Evolutionary conservation across 306 rosid genomes (phyloP).

Genomic region (Mucuna pruriens): DNA sequence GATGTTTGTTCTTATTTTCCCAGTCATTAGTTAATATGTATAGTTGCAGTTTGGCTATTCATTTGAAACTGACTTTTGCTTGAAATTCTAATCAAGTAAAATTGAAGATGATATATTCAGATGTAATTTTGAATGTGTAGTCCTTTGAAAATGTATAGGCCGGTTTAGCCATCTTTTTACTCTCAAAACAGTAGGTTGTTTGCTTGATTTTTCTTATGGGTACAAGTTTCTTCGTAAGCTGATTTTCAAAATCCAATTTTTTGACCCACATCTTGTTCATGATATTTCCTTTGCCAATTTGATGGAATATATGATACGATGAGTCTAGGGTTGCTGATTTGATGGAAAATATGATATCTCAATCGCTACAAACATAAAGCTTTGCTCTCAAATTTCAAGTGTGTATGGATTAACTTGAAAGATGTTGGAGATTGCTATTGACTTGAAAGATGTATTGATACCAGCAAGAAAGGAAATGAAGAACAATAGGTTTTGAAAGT

Average conservation of each 20-base stretch:
- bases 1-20: conserved; percentile 7
- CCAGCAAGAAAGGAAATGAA: too few species aligned
- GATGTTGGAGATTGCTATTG: neutral
- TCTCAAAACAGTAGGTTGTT: neutral
- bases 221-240: neutral
- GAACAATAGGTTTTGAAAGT: too few species aligned
- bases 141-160: conserved; percentile 19
- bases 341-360: too few species aligned
- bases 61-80: conserved; percentile 29
- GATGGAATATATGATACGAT: neutral
- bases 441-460: neutral
- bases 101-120: conserved; percentile 16
- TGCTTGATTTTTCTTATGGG: neutral
- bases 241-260: neutral
- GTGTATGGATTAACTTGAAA: too few species aligned
- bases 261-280: neutral
- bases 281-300: neutral
- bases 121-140: neutral
- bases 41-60: conserved; percentile 40
- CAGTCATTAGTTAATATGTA: conserved; percentile 33
- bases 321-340: neutral
- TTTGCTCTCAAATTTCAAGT: neutral
- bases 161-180: neutral
- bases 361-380: neutral
- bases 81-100: conserved; percentile 17